Evolutionary conservation across 106 monocot species (phyloP), one percentile per base, ranked within the genome.

Genomic region (Ottelia alismoides): DNA sequence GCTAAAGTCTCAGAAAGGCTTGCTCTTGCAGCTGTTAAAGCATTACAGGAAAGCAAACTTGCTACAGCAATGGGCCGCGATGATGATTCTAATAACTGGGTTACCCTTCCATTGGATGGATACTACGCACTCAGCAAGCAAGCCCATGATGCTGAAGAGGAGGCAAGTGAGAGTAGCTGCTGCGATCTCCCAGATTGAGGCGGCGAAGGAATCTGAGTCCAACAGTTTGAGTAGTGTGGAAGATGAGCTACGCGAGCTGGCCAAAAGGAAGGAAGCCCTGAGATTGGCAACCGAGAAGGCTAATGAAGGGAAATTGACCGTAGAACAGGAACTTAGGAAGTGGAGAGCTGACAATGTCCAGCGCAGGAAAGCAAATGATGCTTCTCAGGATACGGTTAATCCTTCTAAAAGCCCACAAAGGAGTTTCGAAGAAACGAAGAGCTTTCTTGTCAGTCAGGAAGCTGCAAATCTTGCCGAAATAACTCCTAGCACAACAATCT

Each of bases 301-400:
- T 0, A 74, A 80, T 31, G 68, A 52, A 58, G 77, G 56, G 22
- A 83, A 80, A 27, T 27, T 87, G 55, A 59, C 24, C 19, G 64
- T 52, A 16, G 87, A 92, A 64, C 73, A 79, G 52, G 83, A 83
- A 32, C 51, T 87, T 50, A 71, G 83, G 66, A 77, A 55, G 22
- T 68, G 83, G 72, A 76, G 82, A 62, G 56, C 64, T 5, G 73
- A 78, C 58, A 54, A 66, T 6, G 75, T 71, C 30, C 65, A 69
- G 25, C 58, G 56, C 22, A 65, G 74, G 40, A 76, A 65, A 57
- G 57, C 61, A 1, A 28, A n/a, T 46, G 67, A 72, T 48, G 64
- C 66, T 49, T 30, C 35, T 28, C 24, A 11, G 44, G 27, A 43
- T 43, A 16, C 12, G 24, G 49, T 45, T 24, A 59, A 64, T 53